A percentile compares a stretch with the other conserved stretches of the same genome.
Evolutionary conservation across 352 stramenopile species (phyloP).

Genomic region (Phytophthora quininea): DNA sequence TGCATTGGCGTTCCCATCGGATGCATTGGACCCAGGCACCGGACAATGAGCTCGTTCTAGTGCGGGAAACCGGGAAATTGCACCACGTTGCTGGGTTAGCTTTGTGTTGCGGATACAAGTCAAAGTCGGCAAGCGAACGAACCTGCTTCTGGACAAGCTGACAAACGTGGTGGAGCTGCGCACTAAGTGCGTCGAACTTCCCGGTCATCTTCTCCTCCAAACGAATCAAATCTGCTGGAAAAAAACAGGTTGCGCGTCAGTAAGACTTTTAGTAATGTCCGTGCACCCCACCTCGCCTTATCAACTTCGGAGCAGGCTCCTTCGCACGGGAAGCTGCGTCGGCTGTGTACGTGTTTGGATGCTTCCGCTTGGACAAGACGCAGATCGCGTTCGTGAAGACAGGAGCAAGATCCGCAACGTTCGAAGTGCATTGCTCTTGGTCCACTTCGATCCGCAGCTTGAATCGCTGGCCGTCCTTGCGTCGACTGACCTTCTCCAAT

Average conservation of each 20-base stretch:
- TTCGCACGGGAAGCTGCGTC: constrained; percentile 51
- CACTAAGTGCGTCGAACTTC: constrained; percentile 59
- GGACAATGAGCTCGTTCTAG: constrained; percentile 58
- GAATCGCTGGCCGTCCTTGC: constrained; percentile 87
- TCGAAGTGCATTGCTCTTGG: constrained; percentile 82
- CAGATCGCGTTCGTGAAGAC: constrained; percentile 90
- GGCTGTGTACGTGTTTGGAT: constrained; percentile 50
- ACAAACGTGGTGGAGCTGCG: constrained; percentile 58
- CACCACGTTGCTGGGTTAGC: no score
- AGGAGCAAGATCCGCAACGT: constrained; percentile 74
- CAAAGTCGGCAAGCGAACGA: background rate
- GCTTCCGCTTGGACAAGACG: constrained; percentile 87
- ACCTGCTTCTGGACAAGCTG: constrained; percentile 75
- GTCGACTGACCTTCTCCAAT: constrained; percentile 85
- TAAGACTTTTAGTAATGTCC: no score
- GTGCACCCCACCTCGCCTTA: constrained; percentile 55
- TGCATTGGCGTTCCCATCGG: constrained; percentile 15
- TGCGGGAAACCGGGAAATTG: background rate
- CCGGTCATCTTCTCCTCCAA: constrained; percentile 66
- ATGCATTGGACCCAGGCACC: constrained; percentile 37
- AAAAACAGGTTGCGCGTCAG: constrained; percentile 3
- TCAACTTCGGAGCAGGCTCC: constrained; percentile 62
- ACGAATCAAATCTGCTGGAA: constrained; percentile 50
- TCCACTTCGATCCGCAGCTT: constrained; percentile 86
- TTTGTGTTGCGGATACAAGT: background rate